Evolutionary conservation across 2,329 filamentous ascomycete genomes (phyloP), one percentile per base, ranked within the genome.

Genomic region (Penicillium sclerotiorum): DNA sequence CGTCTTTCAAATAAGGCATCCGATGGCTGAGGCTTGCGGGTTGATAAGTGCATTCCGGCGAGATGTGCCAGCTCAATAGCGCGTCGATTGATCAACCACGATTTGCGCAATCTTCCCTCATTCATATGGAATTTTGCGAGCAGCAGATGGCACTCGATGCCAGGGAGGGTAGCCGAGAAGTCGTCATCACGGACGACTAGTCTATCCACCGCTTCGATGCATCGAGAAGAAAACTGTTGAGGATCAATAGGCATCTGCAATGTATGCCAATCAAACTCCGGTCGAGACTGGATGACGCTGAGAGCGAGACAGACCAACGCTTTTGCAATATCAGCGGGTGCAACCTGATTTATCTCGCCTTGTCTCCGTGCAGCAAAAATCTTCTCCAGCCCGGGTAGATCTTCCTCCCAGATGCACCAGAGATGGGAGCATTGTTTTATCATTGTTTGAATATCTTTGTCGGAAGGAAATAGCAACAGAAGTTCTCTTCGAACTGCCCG

Each of bases 81-180:
- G 33, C 76, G 73, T 11, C 81, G 75, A 33, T 73, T 72, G 8
- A 73, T 63, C 5, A 81, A 67, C 82, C 81, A 85, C 1, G 78
- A 76, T 53, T 77, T 73, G 28, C 79, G 75, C 9, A 82, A 80
- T 35, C 78, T 76, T 2, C 81, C 82, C 52, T 80, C 76, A 49
- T 82, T 79, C 44, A 80, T 67, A 53, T 80, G 78, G 53, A 79
- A 74, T 58, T 82, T 83, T 11, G 74, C 70, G 33, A 77, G 70
- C 11, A 84, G 61, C 41, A 77, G 66, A 35, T 80, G 70, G 42
- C 76, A 78, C 59, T 84, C 80, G 48, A 84, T 71, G 3, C 77
- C 77, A 42, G 82, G 76, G 0, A 82, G 56, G 1, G 74, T 80
- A 8, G 75, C 74, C 12, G 74, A 73, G 48, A 76, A 75, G 40